Evolutionary conservation across 306 rosid genomes (phyloP), one percentile per base, ranked within the genome.

Genomic region (Ormosia emarginata): DNA sequence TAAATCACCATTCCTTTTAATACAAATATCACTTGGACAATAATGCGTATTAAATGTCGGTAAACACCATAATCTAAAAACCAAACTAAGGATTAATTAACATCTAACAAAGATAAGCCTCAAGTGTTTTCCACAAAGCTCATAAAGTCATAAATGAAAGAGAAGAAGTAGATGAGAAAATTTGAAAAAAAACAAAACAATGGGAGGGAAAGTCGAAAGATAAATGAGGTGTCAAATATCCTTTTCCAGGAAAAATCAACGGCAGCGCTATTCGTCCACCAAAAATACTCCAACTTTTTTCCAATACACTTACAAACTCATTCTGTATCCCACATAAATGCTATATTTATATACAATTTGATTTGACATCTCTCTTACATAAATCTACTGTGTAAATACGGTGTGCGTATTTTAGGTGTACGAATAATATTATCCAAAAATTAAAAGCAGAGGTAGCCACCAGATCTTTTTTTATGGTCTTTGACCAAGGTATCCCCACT

Each of bases 391-490:
- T n/a, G n/a, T n/a, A n/a, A n/a, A n/a, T n/a, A n/a, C n/a, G n/a
- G n/a, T n/a, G n/a, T n/a, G n/a, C n/a, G n/a, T n/a, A n/a, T n/a
- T n/a, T n/a, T n/a, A n/a, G n/a, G n/a, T n/a, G n/a, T n/a, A n/a
- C n/a, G n/a, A n/a, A n/a, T n/a, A n/a, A n/a, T n/a, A n/a, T n/a
- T n/a, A n/a, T n/a, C n/a, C n/a, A 24, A 24, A 43, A 52, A 18
- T 62, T 32, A 81, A 47, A 77, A 57, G 55, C 78, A 43, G 33
- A 44, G 10, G 49, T 18, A 71, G 63, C 74, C 58, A 79, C 40
- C 78, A 80, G 87, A 80, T 83, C 85, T 49, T 24, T 24, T 24
- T 24, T 24, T 24, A 24, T 24, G 24, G 24, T 24, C 24, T 24
- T 24, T 24, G 24, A 24, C 24, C 24, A 24, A 24, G 24, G 24